A percentile compares a stretch with the other conserved stretches of the same genome.
phyloP scores from a whole-genome alignment of 2,329 filamentous ascomycete genomes.

The Calonectria pseudoreteaudii region DNA sequence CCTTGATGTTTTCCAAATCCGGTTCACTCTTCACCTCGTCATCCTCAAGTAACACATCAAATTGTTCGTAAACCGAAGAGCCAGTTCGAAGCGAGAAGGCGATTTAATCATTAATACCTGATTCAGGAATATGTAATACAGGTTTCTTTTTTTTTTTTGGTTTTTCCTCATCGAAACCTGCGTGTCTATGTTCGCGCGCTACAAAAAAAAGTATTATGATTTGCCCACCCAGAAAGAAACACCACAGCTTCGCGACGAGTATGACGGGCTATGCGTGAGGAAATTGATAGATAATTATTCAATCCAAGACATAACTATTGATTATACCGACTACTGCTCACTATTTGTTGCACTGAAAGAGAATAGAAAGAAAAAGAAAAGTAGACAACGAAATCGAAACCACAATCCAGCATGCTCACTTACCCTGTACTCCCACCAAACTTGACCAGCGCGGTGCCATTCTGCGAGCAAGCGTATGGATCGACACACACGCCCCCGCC shows the following conservation, averaged over 20 bases:
- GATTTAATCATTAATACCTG: neutral
- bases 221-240: too few species aligned
- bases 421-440: constrained; percentile 37
- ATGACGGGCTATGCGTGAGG: neutral
- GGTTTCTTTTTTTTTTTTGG: too few species aligned
- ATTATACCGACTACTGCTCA: neutral
- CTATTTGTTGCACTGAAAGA: neutral
- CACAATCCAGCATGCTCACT: neutral
- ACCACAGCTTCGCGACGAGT: neutral
- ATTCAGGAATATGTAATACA: too few species aligned
- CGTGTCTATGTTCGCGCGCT: neutral
- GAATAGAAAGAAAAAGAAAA: neutral
- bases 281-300: neutral
- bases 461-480: constrained; percentile 51
- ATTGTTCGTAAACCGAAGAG: neutral
- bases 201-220: neutral
- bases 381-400: neutral
- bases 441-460: constrained; percentile 45
- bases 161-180: too few species aligned
- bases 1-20: too few species aligned
- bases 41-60: neutral
- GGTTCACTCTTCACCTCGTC: neutral
- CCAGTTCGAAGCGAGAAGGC: neutral
- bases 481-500: constrained; percentile 51
- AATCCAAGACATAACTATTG: neutral